Evolutionary conservation across 208 protist species (phyloP), one percentile per base, ranked within the genome.

Genomic region (Crithidia brevicula): DNA sequence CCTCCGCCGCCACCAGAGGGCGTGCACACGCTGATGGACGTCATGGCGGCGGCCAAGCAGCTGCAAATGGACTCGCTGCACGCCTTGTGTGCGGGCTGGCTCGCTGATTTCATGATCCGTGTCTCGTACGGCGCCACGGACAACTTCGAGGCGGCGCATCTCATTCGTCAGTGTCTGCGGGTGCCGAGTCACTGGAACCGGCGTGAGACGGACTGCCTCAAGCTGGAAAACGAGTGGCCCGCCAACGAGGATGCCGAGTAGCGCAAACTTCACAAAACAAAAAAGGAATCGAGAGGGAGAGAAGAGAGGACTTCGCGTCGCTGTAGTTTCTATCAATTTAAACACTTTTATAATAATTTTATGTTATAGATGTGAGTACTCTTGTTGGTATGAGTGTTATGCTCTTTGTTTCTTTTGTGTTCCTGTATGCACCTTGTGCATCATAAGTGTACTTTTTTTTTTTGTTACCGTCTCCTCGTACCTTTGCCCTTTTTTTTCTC

Each of bases 151-250:
- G 82, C 89, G 3, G 89, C 89, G 6, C 80, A 83, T 27, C 54
- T 91, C 1, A 85, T 95, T n/a, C 86, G 83, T 13, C 56, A 85
- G 54, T 86, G 77, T 50, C 92, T 95, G 47, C 38, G 76, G 13
- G 72, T 90, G 43, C 49, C 81, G 27, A 86, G 77, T 51, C 82
- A 93, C 62, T 95, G 86, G 82, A 89, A 33, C 23, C 54, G 74
- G 23, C 66, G 77, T 3, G 89, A 95, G 43, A 81, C 80, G 61
- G 86, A 92, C 57, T 90, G 79, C 38, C 68, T 95, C 20, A 88
- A 85, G 61, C 61, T 95, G 36, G 89, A 95, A 49, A 95, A 95
- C 63, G 89, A 95, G 66, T 95, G 89, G 89, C 89, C 89, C 0
- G 78, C 74, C 4, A 85, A 92, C 46, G 89, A 95, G 62, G 85